These are phyloP conservation scores for Vitis hybrid DNA, from an alignment of 177 flowering plant genomes.

Conservation along the genomic window DNA sequence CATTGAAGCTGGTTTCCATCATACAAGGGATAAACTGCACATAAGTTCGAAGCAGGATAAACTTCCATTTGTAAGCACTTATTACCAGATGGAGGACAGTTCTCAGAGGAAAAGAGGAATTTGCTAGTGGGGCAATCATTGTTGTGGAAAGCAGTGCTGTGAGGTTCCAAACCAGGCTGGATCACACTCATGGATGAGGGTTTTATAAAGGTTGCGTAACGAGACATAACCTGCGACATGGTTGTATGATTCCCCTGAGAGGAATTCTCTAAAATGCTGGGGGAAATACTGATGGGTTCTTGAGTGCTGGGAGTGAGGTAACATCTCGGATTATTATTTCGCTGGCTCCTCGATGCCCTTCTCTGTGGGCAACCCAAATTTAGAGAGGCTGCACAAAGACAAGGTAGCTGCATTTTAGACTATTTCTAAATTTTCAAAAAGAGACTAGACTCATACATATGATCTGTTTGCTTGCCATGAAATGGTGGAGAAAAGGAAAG, in stretches of 20 bases:
- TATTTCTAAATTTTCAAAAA: too few species aligned
- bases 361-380: constrained; percentile 42
- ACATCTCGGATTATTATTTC: constrained; percentile 22
- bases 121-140: not conserved
- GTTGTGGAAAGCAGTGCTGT: not conserved
- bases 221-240: constrained; percentile 5
- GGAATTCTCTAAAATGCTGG: not conserved
- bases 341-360: constrained; percentile 41
- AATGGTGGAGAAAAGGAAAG: too few species aligned
- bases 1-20: constrained; percentile 9
- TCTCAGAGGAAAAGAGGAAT: constrained; percentile 2
- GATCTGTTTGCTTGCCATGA: too few species aligned
- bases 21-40: constrained; percentile 26
- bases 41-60: constrained; percentile 3
- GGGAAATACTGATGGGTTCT: constrained; percentile 8
- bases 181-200: not conserved
- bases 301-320: constrained; percentile 25
- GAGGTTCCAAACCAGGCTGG: constrained; percentile 2
- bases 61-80: constrained; percentile 4
- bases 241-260: constrained; percentile 2
- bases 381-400: constrained; percentile 34
- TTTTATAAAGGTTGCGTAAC: constrained; percentile 9
- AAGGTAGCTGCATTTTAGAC: too few species aligned
- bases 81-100: not conserved
- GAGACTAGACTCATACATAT: too few species aligned